Base-by-base conservation (phyloP, 2,329 filamentous ascomycete species). In the Xylaria sp. region DNA sequence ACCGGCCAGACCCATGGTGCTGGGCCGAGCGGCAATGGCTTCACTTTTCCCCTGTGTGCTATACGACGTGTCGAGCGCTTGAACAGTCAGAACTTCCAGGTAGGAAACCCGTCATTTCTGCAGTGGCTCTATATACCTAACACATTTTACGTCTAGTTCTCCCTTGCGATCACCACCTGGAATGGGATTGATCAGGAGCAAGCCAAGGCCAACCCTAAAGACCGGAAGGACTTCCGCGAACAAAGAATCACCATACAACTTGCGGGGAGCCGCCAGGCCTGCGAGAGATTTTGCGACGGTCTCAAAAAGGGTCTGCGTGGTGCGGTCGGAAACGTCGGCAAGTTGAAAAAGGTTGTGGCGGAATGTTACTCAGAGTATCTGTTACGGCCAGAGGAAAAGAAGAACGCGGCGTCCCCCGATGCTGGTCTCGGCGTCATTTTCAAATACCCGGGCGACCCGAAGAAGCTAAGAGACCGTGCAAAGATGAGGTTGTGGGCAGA, bases 401-500 rank as follows among this genome's bases (percentile, higher is more conserved):
- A 89, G 72, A 82, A 82, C 23, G 82, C 80, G 40, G 83, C 85
- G 57, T 87, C 90, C 14, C 94, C 95, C n/a, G 94, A 99, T 78
- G 95, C 94, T 21, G 95, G 95, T 1, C 81, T 99, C 37, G 95
- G 95, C 37, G 92, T 96, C 85, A 68, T 96, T 14, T 99, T 97
- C 78, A 89, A 90, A 72, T 99, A 99, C 74, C 95, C 95, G 1
- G 95, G 95, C 60, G 96, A 99, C 79, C 87, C 94, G 38, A 92
- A 94, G 74, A 98, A 98, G 78, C 84, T 98, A 63, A 87, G 95
- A 69, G 95, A 99, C 76, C 86, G 93, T 60, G 96, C 94, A 73
- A 99, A 99, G 82, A 98, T 99, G 91, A 86, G 95, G 47, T 80
- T 99, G 42, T 99, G 95, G 95, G 92, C 92, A 61, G 95, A 99